Conservation (phyloP, 2,329 filamentous ascomycete genomes). For the Aspergillus awamori region DNA sequence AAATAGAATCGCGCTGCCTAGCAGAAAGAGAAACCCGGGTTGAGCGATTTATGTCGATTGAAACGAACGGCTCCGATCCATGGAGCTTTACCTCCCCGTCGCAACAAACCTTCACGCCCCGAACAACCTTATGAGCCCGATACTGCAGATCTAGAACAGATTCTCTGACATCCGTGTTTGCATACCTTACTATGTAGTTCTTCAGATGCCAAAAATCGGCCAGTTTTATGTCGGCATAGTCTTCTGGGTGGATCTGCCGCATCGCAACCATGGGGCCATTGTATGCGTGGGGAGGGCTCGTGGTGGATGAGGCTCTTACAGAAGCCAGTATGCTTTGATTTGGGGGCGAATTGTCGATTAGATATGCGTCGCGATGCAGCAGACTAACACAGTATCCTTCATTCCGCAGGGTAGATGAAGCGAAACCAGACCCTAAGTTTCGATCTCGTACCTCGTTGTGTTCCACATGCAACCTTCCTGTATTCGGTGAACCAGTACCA, state of each 20-base stretch:
- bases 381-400: neutral
- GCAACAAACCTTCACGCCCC: conserved; percentile 8
- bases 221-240: conserved; percentile 9
- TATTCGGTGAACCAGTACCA: neutral
- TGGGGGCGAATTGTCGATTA: neutral
- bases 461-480: neutral
- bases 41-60: neutral
- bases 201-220: conserved; percentile 14
- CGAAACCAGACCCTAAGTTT: neutral
- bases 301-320: neutral
- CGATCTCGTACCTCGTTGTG: neutral
- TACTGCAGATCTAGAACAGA: neutral
- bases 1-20: neutral
- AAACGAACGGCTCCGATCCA: conserved; percentile 5
- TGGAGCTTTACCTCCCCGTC: conserved; percentile 5
- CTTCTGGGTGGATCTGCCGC: neutral
- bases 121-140: neutral
- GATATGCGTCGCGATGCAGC: neutral
- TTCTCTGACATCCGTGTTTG: neutral
- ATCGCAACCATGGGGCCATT: conserved; percentile 10
- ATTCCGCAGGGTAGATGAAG: neutral
- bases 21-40: neutral
- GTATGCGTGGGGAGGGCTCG: neutral
- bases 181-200: conserved; percentile 8
- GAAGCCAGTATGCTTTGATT: conserved; percentile 9